These are phyloP conservation scores for Beauveria sp. DNA, from an alignment of 2,329 filamentous ascomycete species.

Conservation along the genomic window DNA sequence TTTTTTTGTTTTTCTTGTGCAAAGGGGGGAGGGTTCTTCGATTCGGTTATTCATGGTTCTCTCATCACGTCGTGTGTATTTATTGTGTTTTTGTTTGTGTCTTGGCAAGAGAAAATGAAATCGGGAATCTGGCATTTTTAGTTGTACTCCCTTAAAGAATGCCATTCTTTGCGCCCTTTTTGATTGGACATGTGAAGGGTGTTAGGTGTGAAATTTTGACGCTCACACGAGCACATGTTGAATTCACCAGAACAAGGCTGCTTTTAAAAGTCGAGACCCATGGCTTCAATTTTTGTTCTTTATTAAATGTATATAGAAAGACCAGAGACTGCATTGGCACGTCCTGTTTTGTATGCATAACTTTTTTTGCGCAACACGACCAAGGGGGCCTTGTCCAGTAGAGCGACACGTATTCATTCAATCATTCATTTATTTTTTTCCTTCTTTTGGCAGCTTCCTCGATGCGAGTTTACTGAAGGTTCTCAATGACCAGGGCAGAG, in stretches of 20 bases:
- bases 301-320: conserved; percentile 5
- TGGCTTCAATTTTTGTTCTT: background rate
- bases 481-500: conserved; percentile 87
- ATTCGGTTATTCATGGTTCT: background rate
- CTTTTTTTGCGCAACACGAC: background rate
- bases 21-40: background rate
- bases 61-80: background rate
- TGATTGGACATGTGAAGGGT: no score
- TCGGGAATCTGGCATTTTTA: background rate
- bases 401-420: background rate
- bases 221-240: no score
- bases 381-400: background rate
- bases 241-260: no score
- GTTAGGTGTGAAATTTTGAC: no score
- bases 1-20: conserved; percentile 10
- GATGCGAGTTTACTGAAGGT: conserved; percentile 39
- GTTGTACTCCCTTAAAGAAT: background rate
- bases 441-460: background rate
- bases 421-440: background rate
- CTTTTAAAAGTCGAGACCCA: background rate
- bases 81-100: background rate
- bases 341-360: background rate
- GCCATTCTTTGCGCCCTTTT: no score
- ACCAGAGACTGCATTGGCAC: conserved; percentile 1
- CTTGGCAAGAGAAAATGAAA: background rate